Base-by-base conservation (phyloP, 257 asterid genomes). In the Perilla frutescens region DNA sequence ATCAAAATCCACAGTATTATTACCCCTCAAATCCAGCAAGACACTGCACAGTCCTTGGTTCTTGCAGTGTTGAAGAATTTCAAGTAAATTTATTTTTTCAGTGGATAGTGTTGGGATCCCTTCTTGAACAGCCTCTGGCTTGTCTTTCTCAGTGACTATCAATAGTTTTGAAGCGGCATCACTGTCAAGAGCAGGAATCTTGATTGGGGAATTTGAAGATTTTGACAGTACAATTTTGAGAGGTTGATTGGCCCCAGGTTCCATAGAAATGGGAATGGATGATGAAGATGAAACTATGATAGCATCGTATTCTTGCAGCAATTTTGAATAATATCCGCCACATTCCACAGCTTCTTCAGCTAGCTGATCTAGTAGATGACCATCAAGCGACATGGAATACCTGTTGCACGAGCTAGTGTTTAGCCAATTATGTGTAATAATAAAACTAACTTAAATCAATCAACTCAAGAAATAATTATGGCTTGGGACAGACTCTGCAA, bases 231-330 rank as follows among this genome's bases (percentile, higher is more conserved):
- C 78, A 44, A 95, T 79, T 61, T 67, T 86, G 41, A 85, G 89
- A 58, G 99, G 97, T 71, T 89, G 97, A 34, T 91, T 92, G 68
- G 97, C 96, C 66, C 92, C 94, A 20, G 83, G 85, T 76, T 95
- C 99, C 15, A 79, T 89, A 2, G 98, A 95, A 62, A 82, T 50
- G 3, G 86, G 89, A 59, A 80, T 9, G n/a, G 77, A 75, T 29
- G 77, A 74, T 1, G 70, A 34, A 0, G 89, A 81, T 59, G 97
- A 78, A 71, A 86, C 83, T 40, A 90, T 66, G 15, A 91, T 50
- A 4, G 92, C 96, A 61, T 95, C 99, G 57, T 89, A 83, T 78
- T 95, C 98, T 73, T 95, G 96, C 79, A 95, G 68, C 76, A 95
- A 73, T 70, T 83, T 87, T 12, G 99, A 95, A 86, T 95, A 91